A percentile compares a stretch with the other conserved stretches of the same genome.
Evolutionary conservation across 768 basidiomycete species (phyloP).

Genomic region (Antrodiella citrinella): DNA sequence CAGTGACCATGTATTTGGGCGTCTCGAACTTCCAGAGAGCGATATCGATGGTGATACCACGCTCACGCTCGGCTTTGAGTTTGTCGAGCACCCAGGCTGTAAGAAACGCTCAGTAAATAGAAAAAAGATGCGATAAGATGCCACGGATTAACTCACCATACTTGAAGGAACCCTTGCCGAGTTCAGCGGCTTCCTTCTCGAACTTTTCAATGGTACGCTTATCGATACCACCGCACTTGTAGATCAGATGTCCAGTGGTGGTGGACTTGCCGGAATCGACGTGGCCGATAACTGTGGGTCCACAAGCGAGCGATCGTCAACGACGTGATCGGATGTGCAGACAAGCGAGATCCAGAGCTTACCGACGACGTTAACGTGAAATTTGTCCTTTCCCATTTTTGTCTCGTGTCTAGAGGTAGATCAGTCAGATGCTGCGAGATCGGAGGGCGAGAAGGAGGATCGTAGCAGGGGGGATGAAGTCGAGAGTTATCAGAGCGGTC

Average conservation of each 20-base stretch:
- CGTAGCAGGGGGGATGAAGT: slow-evolving; percentile 10
- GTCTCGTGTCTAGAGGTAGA: slow-evolving; percentile 33
- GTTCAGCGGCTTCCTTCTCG: slow-evolving; percentile 99
- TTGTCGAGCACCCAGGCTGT: slow-evolving; percentile 99
- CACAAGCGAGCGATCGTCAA: slow-evolving; percentile 16
- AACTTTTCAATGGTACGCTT: slow-evolving; percentile 99
- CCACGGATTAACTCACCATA: slow-evolving; percentile 56
- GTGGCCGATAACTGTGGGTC: slow-evolving; percentile 82
- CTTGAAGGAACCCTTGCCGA: slow-evolving; percentile 98
- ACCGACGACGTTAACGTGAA: slow-evolving; percentile 98
- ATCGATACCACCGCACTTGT: slow-evolving; percentile 99
- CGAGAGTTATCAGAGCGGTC: slow-evolving; percentile 7
- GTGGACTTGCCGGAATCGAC: slow-evolving; percentile 99
- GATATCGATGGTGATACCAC: slow-evolving; percentile 99
- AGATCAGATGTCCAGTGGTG: slow-evolving; percentile 99
- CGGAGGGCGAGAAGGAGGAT: slow-evolving; percentile 8
- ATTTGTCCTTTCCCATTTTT: slow-evolving; percentile 96
- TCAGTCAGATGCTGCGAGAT: not conserved
- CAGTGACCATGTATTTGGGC: slow-evolving; percentile 90
- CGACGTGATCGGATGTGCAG: slow-evolving; percentile 5
- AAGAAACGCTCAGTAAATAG: slow-evolving; percentile 14
- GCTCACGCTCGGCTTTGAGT: slow-evolving; percentile 99
- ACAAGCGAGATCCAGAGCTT: slow-evolving; percentile 30
- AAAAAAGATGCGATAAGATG: slow-evolving; percentile 13
- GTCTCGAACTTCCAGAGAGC: slow-evolving; percentile 99